Base-by-base conservation (phyloP, 345 rosid species). In the Cochlearia excelsa region DNA sequence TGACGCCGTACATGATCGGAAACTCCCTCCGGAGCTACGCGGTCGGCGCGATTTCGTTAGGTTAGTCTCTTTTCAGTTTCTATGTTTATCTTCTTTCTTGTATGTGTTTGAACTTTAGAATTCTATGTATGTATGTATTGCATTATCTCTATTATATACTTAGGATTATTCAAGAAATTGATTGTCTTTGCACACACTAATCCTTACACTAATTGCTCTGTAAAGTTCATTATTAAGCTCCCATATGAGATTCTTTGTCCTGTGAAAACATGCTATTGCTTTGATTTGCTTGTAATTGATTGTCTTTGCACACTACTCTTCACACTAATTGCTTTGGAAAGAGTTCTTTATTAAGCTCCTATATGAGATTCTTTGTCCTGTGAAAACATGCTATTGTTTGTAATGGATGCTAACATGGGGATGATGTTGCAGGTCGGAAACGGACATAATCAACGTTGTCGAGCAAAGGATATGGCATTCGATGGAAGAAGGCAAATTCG, bases 401-500 rank as follows among this genome's bases (percentile, higher is more conserved):
- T 34, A 5, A 28, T 26, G 47, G 59, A 40, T 51, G 43, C 45
- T 70, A 42, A 70, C 26, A 26, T 37, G 34, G 9, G 5, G 48
- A 39, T 64, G 6, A 57, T 51, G 31, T 51, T 64, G 51, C 81
- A 88, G 96, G 77, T 81, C 98, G 50, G 98, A 92, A 69, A 92
- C 95, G 2, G 98, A 92, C 55, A 83, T 92, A 48, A 59, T 75
- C 46, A 82, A 83, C 49, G 80, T 92, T 37, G 96, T 92, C 8
- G 98, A 92, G 84, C 98, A 75, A 49, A 80, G 93, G 70, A 88
- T 92, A 75, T 92, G 93, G 96, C 92, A 80, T 66, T 92, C 98
- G 0, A 92, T 92, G 95, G 90, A 88, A 72, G 96, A 88, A 75
- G 98, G 98, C 37, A 81, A 92, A 7, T 88, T 92, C 46, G 95